Evolutionary conservation across 768 basidiomycete genomes (phyloP).

Genomic region (Piloderma croceum): DNA sequence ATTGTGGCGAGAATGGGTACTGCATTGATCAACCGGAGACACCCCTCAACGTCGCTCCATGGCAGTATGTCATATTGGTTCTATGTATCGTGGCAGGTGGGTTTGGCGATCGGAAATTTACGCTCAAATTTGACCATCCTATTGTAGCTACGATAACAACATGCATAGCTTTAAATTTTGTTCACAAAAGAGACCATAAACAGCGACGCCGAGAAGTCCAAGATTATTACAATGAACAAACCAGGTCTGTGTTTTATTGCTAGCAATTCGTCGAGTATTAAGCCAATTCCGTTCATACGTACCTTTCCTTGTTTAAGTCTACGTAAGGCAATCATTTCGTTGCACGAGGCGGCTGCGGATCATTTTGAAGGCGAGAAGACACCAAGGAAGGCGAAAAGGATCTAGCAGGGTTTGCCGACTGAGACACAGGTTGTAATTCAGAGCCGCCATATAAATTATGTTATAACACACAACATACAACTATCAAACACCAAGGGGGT

Average conservation of each 20-base stretch:
- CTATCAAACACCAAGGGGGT: too few relatives aligned
- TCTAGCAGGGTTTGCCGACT: too few relatives aligned
- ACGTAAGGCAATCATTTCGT: constrained; percentile 29
- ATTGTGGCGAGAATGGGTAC: constrained; percentile 27
- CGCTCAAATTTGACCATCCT: neutral
- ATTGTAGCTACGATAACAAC: constrained; percentile 33
- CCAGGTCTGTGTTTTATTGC: constrained; percentile 23
- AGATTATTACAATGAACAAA: constrained; percentile 47
- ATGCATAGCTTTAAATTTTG: constrained; percentile 31
- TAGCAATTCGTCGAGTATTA: too few relatives aligned
- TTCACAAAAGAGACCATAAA: constrained; percentile 38
- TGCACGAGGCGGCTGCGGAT: constrained; percentile 27
- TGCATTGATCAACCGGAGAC: constrained; percentile 33
- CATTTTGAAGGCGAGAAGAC: too few relatives aligned
- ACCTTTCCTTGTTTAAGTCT: constrained; percentile 18
- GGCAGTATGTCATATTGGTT: constrained; percentile 39
- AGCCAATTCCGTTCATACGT: too few relatives aligned
- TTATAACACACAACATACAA: too few relatives aligned
- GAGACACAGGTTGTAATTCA: too few relatives aligned
- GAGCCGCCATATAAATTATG: too few relatives aligned
- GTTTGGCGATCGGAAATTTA: constrained; percentile 10
- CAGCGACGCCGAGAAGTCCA: constrained; percentile 34
- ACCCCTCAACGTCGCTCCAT: constrained; percentile 33
- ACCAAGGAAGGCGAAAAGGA: too few relatives aligned
- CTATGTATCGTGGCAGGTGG: constrained; percentile 35